Percentiles rank a stretch among this genome's conserved stretches.
Evolutionary conservation across 768 basidiomycete species (phyloP).

Genomic region (Russula sp.): DNA sequence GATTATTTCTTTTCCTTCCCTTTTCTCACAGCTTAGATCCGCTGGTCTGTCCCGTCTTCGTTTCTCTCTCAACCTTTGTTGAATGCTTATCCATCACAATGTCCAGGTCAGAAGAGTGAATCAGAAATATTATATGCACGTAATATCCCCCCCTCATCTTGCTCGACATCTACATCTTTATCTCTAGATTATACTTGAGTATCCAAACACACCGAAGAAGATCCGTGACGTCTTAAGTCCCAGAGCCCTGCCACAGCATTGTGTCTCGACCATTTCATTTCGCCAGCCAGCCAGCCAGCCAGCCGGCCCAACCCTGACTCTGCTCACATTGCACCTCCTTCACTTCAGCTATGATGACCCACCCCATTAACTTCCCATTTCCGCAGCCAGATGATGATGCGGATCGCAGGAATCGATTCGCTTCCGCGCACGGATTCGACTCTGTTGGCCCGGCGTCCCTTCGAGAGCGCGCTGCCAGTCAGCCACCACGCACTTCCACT

Average conservation of each 20-base stretch:
- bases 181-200: conserved; percentile 21
- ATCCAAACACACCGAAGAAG: conserved; percentile 19
- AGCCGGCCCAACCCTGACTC: conserved; percentile 23
- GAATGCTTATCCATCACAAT: conserved; percentile 1
- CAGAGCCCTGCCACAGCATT: conserved; percentile 10
- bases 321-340: conserved; percentile 11
- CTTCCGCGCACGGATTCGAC: conserved; percentile 38
- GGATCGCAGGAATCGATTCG: conserved; percentile 59
- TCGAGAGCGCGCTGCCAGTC: conserved; percentile 63
- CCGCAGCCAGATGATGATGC: conserved; percentile 40
- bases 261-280: conserved; percentile 6
- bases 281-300: neutral
- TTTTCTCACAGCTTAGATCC: conserved; percentile 15
- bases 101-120: conserved; percentile 12
- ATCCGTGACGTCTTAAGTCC: conserved; percentile 15
- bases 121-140: conserved; percentile 20
- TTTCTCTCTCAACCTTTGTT: neutral
- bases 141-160: neutral
- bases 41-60: neutral
- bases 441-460: conserved; percentile 37
- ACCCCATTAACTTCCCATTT: conserved; percentile 32
- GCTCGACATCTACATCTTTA: neutral
- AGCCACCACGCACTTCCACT: conserved; percentile 54
- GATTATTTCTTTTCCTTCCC: conserved; percentile 17
- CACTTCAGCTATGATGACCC: conserved; percentile 32